These are phyloP conservation scores for Myriosclerotinia curreyana DNA, from an alignment of 2,329 filamentous ascomycete genomes.

Conservation along the genomic window DNA sequence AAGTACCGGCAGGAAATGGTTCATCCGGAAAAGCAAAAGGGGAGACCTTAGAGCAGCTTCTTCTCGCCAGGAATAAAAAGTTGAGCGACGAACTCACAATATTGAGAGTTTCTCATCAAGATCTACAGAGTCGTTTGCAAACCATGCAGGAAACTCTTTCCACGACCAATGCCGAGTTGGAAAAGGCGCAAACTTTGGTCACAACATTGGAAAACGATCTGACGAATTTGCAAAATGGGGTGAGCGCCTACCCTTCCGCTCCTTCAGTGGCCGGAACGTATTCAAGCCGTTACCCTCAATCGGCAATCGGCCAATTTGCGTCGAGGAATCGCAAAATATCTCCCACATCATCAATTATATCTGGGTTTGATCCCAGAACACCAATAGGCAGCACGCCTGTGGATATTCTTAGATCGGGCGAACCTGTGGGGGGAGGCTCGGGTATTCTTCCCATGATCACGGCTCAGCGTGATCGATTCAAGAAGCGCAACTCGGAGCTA, in stretches of 20 bases:
- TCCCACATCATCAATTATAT: slow-evolving; percentile 96
- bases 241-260: slow-evolving; percentile 80
- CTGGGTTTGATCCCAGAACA: slow-evolving; percentile 77
- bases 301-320: slow-evolving; percentile 46
- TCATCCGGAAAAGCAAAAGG: slow-evolving; percentile 57
- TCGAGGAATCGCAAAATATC: slow-evolving; percentile 68
- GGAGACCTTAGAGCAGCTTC: slow-evolving; percentile 84
- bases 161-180: slow-evolving; percentile 78
- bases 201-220: slow-evolving; percentile 90
- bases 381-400: slow-evolving; percentile 48
- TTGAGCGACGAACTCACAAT: slow-evolving; percentile 90
- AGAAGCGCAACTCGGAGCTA: slow-evolving; percentile 87
- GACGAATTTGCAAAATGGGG: slow-evolving; percentile 79
- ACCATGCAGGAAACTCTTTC: slow-evolving; percentile 81
- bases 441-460: slow-evolving; percentile 98
- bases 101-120: slow-evolving; percentile 88
- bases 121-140: slow-evolving; percentile 77
- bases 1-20: slow-evolving; percentile 46
- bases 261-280: slow-evolving; percentile 94
- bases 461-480: slow-evolving; percentile 96
- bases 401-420: slow-evolving; percentile 56
- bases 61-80: slow-evolving; percentile 94
- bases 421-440: slow-evolving; percentile 70
- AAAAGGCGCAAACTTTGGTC: slow-evolving; percentile 79
- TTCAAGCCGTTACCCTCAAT: slow-evolving; percentile 71